phyloP scores from a whole-genome alignment of 371 early-diverging fungal genomes.

The Mucor plumbeus region DNA sequence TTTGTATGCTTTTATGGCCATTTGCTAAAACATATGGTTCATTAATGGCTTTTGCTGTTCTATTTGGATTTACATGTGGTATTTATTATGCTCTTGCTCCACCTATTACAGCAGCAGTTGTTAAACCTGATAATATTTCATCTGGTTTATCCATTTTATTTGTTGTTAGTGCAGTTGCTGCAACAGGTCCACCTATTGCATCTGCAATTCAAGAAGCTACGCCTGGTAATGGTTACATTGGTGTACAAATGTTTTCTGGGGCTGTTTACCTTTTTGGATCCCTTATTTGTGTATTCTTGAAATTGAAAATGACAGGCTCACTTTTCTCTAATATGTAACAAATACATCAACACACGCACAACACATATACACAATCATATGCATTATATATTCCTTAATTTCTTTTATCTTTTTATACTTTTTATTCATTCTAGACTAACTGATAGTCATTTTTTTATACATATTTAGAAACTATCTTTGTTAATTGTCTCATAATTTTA shows the following conservation, averaged over 20 bases:
- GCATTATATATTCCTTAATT: not conserved
- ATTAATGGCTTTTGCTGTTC: constrained; percentile 52
- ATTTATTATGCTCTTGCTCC: constrained; percentile 51
- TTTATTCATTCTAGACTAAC: not conserved
- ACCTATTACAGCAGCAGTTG: constrained; percentile 59
- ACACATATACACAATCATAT: not conserved
- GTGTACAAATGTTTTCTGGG: constrained; percentile 51
- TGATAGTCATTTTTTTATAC: not conserved
- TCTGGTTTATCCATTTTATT: constrained; percentile 62
- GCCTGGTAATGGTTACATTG: constrained; percentile 34
- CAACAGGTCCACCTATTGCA: constrained; percentile 40
- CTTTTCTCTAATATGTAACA: constrained; percentile 31
- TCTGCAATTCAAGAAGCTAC: constrained; percentile 40
- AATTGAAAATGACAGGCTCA: constrained; percentile 30
- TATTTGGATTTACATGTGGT: constrained; percentile 53
- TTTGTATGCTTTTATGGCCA: constrained; percentile 60
- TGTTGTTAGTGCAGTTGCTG: constrained; percentile 44
- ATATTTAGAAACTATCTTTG: not conserved
- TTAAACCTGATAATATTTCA: constrained; percentile 55
- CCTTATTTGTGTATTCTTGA: constrained; percentile 26
- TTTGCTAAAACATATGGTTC: constrained; percentile 55
- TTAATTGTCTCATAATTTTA: not conserved
- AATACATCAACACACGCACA: not conserved
- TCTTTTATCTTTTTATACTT: not conserved
- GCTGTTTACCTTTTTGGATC: constrained; percentile 40